Evolutionary conservation across 768 basidiomycete genomes (phyloP), one percentile per base, ranked within the genome.

Genomic region (Auricularia heimuer): DNA sequence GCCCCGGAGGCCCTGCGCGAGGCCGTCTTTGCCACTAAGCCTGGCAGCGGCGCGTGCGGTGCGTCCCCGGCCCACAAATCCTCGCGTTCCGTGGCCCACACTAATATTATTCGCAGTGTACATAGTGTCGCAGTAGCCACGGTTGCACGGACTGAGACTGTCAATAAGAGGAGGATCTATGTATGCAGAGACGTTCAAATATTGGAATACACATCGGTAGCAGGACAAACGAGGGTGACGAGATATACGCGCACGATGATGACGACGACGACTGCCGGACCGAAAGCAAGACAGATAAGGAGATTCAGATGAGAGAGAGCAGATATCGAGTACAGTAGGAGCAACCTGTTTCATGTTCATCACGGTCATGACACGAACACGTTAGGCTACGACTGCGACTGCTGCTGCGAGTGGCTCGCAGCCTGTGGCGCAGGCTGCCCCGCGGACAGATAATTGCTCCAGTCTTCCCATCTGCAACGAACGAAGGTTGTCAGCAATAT

Each of bases 1-100:
- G 78, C 81, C 64, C 82, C 82, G 12, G 85, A 85, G 33, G 76
- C 78, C 56, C 70, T 94, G 51, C 75, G 75, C 44, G 85, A 89
- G 66, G 88, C 82, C 11, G 84, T 92, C 61, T 94, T 95, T 72
- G 89, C 89, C 33, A 94, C 92, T 4, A 85, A 85, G 69, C 92
- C 92, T 6, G 88, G 91, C 65, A 83, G 81, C 65, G 92, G 92
- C 6, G 92, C 90, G 16, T 90, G 87, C 75, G 86, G 90, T 90
- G 71, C 70, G 85, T 83, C 7, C 24, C 35, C 29, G 34, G 11
- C 37, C 47, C 7, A 18, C 8, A 18, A 12, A 18, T 14, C 14
- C 24, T 54, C 24, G 45, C 29, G 1, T 7, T 7, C 7, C 54
- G n/a, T 18, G 11, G 18, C n/a, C 18, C 29, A 54, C 18, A 29